phyloP scores from a whole-genome alignment of 805 yeast genomes.

The Metschnikowia gelsemii region DNA sequence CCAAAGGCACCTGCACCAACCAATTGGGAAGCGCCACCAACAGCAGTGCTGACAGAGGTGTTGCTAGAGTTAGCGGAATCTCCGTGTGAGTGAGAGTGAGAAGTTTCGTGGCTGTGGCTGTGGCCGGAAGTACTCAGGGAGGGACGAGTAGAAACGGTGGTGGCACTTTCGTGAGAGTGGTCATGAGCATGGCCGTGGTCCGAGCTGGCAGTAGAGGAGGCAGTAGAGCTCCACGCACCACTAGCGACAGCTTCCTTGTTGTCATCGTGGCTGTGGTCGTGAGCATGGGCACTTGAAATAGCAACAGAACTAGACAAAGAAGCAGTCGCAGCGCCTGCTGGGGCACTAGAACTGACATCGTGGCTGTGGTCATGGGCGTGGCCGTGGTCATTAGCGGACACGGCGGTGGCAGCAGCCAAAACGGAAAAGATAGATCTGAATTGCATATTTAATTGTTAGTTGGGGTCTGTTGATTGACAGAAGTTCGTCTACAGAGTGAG shows the following conservation, averaged over 20 bases:
- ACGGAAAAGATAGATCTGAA: not conserved
- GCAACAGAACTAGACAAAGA: no score
- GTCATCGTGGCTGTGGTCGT: not conserved
- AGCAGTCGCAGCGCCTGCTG: no score
- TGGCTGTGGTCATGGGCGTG: conserved; percentile 1
- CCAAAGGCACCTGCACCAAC: conserved; percentile 2
- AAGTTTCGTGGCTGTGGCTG: not conserved
- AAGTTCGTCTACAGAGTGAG: no score
- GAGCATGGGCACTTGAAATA: not conserved
- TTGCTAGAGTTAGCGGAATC: not conserved
- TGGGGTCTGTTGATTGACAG: not conserved
- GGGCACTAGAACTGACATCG: no score
- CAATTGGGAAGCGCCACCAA: conserved; percentile 1
- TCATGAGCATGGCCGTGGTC: not conserved
- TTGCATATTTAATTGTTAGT: not conserved
- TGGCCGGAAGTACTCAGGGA: not conserved
- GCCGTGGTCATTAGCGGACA: conserved; percentile 1
- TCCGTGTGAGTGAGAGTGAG: conserved; percentile 1
- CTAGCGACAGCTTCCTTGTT: no score
- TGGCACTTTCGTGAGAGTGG: not conserved
- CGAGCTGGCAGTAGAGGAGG: not conserved
- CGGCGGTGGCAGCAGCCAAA: conserved; percentile 2
- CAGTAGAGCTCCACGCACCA: not conserved
- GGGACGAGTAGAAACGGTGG: not conserved
- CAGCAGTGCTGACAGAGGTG: not conserved